Base-by-base conservation (phyloP, 139 green algal species). In the Pseudopediastrum boryanum region DNA sequence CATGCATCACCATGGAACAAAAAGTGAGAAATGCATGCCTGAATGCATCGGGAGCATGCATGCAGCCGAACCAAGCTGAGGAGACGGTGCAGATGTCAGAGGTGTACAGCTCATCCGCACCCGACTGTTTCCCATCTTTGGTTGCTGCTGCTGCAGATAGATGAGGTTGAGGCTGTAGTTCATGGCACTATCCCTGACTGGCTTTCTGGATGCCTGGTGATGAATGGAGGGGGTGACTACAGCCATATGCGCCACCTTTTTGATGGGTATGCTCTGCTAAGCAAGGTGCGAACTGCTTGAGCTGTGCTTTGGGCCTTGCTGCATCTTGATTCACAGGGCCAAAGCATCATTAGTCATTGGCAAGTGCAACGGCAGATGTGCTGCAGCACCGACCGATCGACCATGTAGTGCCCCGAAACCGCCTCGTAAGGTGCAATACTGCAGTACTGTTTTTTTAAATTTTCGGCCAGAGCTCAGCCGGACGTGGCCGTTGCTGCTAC, bases 191-290 rank as follows among this genome's bases (percentile, higher is more conserved):
- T 94, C 7, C 89, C 89, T 0, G 13, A 46, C 0, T 94, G 89
- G 89, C 79, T 94, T 21, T 25, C 50, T 1, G 89, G 89, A 25
- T 48, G 21, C 2, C 82, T 91, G 56, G 31, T 93, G 19, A 41
- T 83, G 43, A 94, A 94, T 48, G 89, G 89, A 29, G n/a, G n/a
- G n/a, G n/a, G n/a, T n/a, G n/a, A n/a, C n/a, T n/a, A n/a, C n/a
- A n/a, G n/a, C n/a, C n/a, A n/a, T n/a, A n/a, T n/a, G n/a, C n/a
- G n/a, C n/a, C n/a, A n/a, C n/a, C n/a, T n/a, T n/a, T n/a, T n/a
- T n/a, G n/a, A n/a, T n/a, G n/a, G n/a, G n/a, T n/a, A n/a, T n/a
- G n/a, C n/a, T n/a, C n/a, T n/a, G n/a, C n/a, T n/a, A n/a, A n/a
- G n/a, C n/a, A n/a, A n/a, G n/a, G n/a, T n/a, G 23, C 23, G 1